Base-by-base conservation (phyloP, 2,329 filamentous ascomycete species). In the Talaromyces sp. region DNA sequence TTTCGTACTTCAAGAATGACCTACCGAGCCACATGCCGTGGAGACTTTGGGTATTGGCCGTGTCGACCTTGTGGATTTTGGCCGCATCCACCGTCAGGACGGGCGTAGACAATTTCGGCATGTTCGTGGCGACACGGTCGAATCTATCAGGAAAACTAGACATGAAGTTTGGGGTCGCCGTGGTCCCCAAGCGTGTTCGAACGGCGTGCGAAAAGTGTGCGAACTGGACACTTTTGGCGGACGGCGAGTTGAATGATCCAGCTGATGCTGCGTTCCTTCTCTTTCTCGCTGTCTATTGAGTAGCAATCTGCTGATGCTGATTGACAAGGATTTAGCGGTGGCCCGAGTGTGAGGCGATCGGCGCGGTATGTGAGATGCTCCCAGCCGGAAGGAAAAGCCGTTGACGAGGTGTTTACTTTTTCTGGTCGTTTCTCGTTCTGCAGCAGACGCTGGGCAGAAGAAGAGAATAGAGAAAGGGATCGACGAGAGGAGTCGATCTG, bases 11-110 rank as follows among this genome's bases (percentile, higher is more conserved):
- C 13, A 56, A n/a, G 22, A 29, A 36, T 19, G 49, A 85, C 91
- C 86, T 81, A 96, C 93, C 92, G 78, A 92, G 94, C 93, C 93
- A 97, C 87, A 98, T 96, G 83, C 91, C 93, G 81, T 95, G 96
- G 61, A 98, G 87, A 76, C 93, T 96, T 80, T 96, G 92, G 31
- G 92, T 89, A 78, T 96, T 96, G 71, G 90, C 86, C 1, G 94
- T 97, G 80, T 98, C 93, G 74, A 98, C 92, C 78, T 96, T 92
- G 83, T 95, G 91, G 77, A 99, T 93, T 72, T 94, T 90, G 76
- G 90, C 91, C 69, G 92, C 89, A 82, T 97, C 93, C 78, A 98
- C 91, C 68, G 92, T 93, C 75, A 98, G 85, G 77, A 98, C 91
- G 74, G 94, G 91, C 67, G 90, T 89, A 78, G 91, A 88, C 79